Evolutionary conservation across 495 filamentous ascomycete species (phyloP), one percentile per base, ranked within the genome.

Genomic region (Cercophora scortea): DNA sequence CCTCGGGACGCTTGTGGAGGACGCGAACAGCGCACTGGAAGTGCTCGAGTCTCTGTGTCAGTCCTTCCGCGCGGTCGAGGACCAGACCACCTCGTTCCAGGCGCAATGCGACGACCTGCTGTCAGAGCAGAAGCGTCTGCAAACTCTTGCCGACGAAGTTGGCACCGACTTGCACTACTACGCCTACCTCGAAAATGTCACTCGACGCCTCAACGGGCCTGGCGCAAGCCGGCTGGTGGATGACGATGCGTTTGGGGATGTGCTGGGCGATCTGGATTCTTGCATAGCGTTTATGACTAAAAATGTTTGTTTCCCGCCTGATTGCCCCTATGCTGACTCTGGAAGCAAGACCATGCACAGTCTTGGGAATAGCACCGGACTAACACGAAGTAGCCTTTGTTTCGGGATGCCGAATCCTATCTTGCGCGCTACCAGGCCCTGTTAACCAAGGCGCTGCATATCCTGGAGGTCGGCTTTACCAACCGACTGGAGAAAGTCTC

Each of bases 351-450:
- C 25, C 25, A 25, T 25, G 25, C 25, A 25, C 25, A 2, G 25
- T 5, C 25, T 25, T 25, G 25, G n/a, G 25, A 25, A 25, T 2
- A 25, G 25, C 25, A 25, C 25, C 3, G 17, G 19, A 32, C 61
- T 70, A 42, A 74, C 50, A 49, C 40, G 11, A 17, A 55, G 13
- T 59, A 95, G 85, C 78, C 86, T 13, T 77, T 82, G 8, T 94
- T 96, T 69, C 84, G 86, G 51, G 93, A 97, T 65, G 82, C 90
- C 6, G 83, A 87, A 47, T 81, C 85, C 19, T 98, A 97, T 61
- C 79, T 96, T 19, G 90, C 94, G 39, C 85, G 93, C 15, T 92
- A 92, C 50, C 86, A 90, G 56, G 89, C 95, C 41, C 83, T 96
- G 8, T 74, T 86, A 41, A 75, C 75, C 6, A 76, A 77, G 50